Conservation (phyloP, 2,329 filamentous ascomycete species). For the Lasiodiplodia citricola region DNA sequence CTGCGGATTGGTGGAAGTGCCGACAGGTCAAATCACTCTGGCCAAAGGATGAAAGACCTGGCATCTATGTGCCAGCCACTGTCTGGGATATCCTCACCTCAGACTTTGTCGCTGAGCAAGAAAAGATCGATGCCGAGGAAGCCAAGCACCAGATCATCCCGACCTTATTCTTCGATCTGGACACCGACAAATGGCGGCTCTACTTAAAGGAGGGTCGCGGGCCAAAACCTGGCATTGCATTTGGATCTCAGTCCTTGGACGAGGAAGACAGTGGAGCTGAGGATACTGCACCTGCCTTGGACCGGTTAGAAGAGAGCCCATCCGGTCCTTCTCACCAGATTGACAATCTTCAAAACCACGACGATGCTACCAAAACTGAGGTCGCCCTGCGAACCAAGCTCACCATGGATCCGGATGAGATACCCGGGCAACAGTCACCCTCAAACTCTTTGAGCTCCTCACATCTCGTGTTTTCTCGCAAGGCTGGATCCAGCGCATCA, state of each 20-base stretch:
- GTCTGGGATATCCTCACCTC: constrained; percentile 18
- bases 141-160: background rate
- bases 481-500: background rate
- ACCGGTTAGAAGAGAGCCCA: background rate
- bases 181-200: background rate
- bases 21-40: background rate
- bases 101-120: background rate
- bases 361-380: background rate
- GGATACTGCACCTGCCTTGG: background rate
- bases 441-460: background rate
- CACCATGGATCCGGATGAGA: background rate
- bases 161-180: constrained; percentile 7
- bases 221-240: background rate
- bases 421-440: too few species aligned
- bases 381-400: background rate
- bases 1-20: constrained; percentile 16
- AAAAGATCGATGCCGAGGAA: constrained; percentile 5
- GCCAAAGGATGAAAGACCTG: constrained; percentile 9
- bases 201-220: constrained; percentile 9
- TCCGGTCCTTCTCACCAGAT: background rate
- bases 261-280: background rate
- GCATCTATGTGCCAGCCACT: background rate
- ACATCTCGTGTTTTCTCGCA: background rate
- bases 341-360: background rate
- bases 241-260: background rate